A percentile compares a stretch with the other conserved stretches of the same genome.
These are phyloP conservation scores for Gyromitra esculenta DNA, from an alignment of 2,329 filamentous ascomycete species.

Conservation along the genomic window DNA sequence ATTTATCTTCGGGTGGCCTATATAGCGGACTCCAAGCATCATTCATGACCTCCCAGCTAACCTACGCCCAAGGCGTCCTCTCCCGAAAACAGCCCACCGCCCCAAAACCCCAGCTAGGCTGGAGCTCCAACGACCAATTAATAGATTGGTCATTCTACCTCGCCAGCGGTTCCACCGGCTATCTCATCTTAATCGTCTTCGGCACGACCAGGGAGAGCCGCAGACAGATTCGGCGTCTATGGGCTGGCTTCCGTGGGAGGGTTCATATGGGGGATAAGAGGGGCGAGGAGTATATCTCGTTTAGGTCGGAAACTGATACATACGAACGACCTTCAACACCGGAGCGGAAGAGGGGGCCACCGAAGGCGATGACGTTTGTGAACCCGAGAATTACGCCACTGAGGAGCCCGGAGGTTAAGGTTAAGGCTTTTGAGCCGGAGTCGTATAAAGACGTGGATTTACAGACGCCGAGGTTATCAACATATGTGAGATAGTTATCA, in stretches of 20 bases:
- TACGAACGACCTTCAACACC: neutral
- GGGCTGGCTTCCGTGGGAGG: constrained; percentile 22
- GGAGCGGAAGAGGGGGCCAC: constrained; percentile 20
- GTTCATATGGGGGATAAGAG: neutral
- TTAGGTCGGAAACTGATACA: constrained; percentile 3
- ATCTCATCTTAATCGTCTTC: constrained; percentile 48
- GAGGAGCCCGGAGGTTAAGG: constrained; percentile 20
- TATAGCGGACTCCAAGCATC: constrained; percentile 48
- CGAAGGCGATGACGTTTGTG: constrained; percentile 44
- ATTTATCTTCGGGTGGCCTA: constrained; percentile 4
- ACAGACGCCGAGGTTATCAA: constrained; percentile 32
- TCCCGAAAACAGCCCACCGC: constrained; percentile 22
- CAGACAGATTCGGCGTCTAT: constrained; percentile 33
- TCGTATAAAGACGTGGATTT: constrained; percentile 34
- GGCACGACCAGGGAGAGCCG: constrained; percentile 49
- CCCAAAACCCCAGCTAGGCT: constrained; percentile 30
- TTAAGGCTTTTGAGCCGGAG: constrained; percentile 10
- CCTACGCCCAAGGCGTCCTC: constrained; percentile 36
- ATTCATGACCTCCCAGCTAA: constrained; percentile 45
- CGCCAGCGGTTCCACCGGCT: constrained; percentile 48
- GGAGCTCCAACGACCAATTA: constrained; percentile 39
- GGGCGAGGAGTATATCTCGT: constrained; percentile 41
- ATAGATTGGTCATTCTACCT: constrained; percentile 52
- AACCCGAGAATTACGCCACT: constrained; percentile 21
- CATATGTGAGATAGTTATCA: neutral